Percentiles rank a stretch among this genome's conserved stretches.
phyloP scores from a whole-genome alignment of 192 early-diverging fungal species.

The Mortierella hygrophila region DNA sequence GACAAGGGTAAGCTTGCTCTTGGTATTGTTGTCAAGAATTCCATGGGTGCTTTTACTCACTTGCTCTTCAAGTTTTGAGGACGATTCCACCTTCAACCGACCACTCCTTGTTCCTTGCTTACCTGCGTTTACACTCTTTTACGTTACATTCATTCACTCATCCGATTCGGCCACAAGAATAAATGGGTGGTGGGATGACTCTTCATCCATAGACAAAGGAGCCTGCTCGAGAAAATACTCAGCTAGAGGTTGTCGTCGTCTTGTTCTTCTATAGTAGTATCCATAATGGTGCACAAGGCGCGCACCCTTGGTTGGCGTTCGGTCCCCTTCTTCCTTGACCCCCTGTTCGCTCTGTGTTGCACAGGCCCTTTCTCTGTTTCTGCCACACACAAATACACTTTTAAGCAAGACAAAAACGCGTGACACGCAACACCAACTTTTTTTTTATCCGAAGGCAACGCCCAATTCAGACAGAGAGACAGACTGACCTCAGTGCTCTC shows the following conservation, averaged over 20 bases:
- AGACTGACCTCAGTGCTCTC: not conserved
- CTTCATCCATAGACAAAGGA: not conserved
- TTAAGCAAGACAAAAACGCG: not conserved
- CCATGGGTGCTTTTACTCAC: not conserved
- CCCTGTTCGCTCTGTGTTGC: too few species aligned
- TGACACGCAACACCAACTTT: not conserved
- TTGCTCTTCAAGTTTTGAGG: not conserved
- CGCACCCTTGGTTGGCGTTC: too few species aligned
- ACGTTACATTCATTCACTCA: not conserved
- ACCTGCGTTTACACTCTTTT: not conserved
- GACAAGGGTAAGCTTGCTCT: not conserved
- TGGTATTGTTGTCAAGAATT: not conserved
- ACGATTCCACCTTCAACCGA: not conserved
- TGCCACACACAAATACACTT: too few species aligned
- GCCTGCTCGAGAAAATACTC: not conserved
- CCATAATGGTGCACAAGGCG: too few species aligned
- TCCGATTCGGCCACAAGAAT: not conserved
- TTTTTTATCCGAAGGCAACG: not conserved
- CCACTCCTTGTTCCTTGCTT: not conserved
- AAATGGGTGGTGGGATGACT: too few species aligned
- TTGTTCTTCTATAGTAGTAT: too few species aligned
- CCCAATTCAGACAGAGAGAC: not conserved
- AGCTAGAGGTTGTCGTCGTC: not conserved
- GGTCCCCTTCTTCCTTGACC: too few species aligned
- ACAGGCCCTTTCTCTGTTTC: too few species aligned